Evolutionary conservation across 2,329 filamentous ascomycete genomes (phyloP).

Genomic region (Xylaria hypoxylon): DNA sequence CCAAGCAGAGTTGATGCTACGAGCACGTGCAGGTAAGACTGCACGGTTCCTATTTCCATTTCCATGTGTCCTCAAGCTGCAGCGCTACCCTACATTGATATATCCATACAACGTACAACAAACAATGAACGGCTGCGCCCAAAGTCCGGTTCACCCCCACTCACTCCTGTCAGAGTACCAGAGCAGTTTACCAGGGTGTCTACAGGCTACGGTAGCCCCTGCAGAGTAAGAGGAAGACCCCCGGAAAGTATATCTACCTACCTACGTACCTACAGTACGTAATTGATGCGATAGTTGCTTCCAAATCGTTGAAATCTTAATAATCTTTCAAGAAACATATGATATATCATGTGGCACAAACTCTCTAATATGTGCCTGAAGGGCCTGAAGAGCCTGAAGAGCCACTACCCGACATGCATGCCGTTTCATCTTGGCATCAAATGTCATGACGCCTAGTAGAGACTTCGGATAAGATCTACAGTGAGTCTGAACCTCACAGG

Average conservation of each 20-base stretch:
- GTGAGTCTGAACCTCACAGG: neutral
- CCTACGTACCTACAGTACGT: too few species aligned
- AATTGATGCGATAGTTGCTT: too few species aligned
- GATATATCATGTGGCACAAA: too few species aligned
- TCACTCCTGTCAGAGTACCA: neutral
- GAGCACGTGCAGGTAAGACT: constrained; percentile 5
- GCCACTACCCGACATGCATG: neutral
- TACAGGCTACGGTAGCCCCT: too few species aligned
- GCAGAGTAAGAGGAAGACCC: too few species aligned
- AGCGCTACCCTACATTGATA: constrained; percentile 8
- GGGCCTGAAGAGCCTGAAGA: too few species aligned
- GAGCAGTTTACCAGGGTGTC: neutral
- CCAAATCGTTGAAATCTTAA: too few species aligned
- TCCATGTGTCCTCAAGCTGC: neutral
- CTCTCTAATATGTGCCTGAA: too few species aligned
- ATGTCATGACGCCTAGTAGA: neutral
- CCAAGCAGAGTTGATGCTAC: neutral
- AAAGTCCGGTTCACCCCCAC: too few species aligned
- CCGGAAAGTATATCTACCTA: too few species aligned
- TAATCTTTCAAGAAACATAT: too few species aligned
- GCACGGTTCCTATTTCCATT: constrained; percentile 15
- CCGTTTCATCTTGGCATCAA: constrained; percentile 6
- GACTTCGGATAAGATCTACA: constrained; percentile 8
- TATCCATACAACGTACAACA: neutral
- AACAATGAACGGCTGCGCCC: neutral